These are phyloP conservation scores for Brassica cretica DNA, from an alignment of 345 rosid species.

Conservation along the genomic window DNA sequence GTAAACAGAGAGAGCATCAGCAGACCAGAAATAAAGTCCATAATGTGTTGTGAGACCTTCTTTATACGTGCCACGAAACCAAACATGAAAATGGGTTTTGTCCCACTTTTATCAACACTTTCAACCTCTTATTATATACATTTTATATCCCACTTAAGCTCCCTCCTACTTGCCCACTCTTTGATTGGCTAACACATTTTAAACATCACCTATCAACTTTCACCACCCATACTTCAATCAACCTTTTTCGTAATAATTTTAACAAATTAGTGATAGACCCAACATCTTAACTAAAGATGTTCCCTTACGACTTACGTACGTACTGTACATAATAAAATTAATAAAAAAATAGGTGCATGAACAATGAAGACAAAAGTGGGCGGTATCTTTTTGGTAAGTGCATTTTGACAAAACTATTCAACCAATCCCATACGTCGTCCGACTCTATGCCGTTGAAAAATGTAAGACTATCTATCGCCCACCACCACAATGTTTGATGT, in stretches of 20 bases:
- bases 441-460: constrained; percentile 31
- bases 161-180: not conserved
- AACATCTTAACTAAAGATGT: not conserved
- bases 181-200: constrained; percentile 11
- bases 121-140: constrained; percentile 20
- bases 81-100: constrained; percentile 32
- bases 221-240: constrained; percentile 18
- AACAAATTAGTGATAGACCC: not conserved
- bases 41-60: constrained; percentile 17
- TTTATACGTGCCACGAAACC: constrained; percentile 16
- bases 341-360: constrained; percentile 34
- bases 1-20: not conserved
- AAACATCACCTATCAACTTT: constrained; percentile 16
- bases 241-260: not conserved
- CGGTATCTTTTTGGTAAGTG: constrained; percentile 35
- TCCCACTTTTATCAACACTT: constrained; percentile 33
- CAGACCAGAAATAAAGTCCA: constrained; percentile 7
- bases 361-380: constrained; percentile 27
- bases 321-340: not conserved
- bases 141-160: constrained; percentile 30
- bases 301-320: constrained; percentile 4
- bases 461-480: constrained; percentile 23
- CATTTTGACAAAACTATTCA: constrained; percentile 33
- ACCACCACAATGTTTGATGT: constrained; percentile 26
- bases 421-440: constrained; percentile 36